A percentile compares a stretch with the other conserved stretches of the same genome.
Evolutionary conservation across 1,284 basidiomycete species (phyloP).

Genomic region (Leccinum angustisporum): DNA sequence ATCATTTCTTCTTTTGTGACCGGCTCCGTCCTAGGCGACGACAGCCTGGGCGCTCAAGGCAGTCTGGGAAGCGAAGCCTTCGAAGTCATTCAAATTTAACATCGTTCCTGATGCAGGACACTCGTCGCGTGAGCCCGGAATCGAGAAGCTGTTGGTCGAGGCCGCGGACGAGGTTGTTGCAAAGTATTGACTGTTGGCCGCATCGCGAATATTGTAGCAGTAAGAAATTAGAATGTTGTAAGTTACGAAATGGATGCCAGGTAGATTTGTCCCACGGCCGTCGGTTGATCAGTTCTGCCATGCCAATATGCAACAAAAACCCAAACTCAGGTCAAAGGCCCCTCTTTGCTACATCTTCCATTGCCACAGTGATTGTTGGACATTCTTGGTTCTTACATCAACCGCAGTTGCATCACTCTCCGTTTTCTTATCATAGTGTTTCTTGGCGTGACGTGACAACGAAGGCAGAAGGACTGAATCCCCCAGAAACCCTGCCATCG

Average conservation of each 20-base stretch:
- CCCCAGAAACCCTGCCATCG: constrained; percentile 17
- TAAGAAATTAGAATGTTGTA: neutral
- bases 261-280: constrained; percentile 1
- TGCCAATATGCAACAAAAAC: neutral
- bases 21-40: constrained; percentile 49
- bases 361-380: constrained; percentile 3
- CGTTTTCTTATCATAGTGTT: constrained; percentile 11
- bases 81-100: constrained; percentile 42
- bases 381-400: constrained; percentile 5
- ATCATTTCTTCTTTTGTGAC: constrained; percentile 1
- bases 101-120: constrained; percentile 93
- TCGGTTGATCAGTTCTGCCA: neutral
- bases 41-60: constrained; percentile 81
- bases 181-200: constrained; percentile 19
- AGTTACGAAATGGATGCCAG: neutral
- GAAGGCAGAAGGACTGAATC: neutral
- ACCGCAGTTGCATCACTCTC: constrained; percentile 1
- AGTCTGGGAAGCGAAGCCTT: constrained; percentile 77
- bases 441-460: neutral
- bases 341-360: neutral
- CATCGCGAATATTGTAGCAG: neutral
- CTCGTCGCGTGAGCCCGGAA: constrained; percentile 80
- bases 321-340: neutral
- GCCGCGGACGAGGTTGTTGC: constrained; percentile 39
- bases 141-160: constrained; percentile 70